These are phyloP conservation scores for Rosa chinensis DNA, from an alignment of 306 rosid species.

Conservation along the genomic window DNA sequence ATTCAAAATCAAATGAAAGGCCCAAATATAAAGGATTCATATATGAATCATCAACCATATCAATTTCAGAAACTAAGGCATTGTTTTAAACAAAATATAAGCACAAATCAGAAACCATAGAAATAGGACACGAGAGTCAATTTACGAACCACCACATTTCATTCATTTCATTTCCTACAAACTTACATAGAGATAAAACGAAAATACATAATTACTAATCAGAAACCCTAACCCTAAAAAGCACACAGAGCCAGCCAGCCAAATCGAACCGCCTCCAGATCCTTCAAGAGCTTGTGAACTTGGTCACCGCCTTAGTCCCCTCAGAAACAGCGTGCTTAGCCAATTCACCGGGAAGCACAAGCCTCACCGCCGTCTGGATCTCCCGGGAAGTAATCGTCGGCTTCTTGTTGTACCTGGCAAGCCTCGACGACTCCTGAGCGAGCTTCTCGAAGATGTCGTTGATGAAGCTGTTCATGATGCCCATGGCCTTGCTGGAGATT, in stretches of 20 bases:
- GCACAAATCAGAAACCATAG: no score
- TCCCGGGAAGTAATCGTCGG: not conserved
- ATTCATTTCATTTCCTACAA: not conserved
- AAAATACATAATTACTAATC: not conserved
- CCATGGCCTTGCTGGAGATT: conserved; percentile 5
- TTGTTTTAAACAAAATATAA: no score
- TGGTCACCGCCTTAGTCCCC: not conserved
- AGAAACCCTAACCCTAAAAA: not conserved
- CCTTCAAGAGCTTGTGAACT: not conserved
- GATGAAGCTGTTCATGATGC: conserved; percentile 8
- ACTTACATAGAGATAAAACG: not conserved
- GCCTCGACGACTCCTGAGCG: not conserved
- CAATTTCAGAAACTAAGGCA: no score
- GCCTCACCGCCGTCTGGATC: conserved; percentile 6
- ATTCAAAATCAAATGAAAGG: no score
- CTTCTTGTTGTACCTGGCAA: conserved; percentile 2
- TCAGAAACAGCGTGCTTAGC: not conserved
- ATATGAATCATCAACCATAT: no score
- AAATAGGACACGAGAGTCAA: not conserved
- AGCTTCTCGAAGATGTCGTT: conserved; percentile 5
- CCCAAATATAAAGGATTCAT: no score
- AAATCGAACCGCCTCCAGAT: not conserved
- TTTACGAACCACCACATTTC: not conserved
- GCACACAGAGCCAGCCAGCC: not conserved
- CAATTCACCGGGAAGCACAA: not conserved